Base-by-base conservation (phyloP, 495 filamentous ascomycete genomes). In the Geoglossum glabrum region DNA sequence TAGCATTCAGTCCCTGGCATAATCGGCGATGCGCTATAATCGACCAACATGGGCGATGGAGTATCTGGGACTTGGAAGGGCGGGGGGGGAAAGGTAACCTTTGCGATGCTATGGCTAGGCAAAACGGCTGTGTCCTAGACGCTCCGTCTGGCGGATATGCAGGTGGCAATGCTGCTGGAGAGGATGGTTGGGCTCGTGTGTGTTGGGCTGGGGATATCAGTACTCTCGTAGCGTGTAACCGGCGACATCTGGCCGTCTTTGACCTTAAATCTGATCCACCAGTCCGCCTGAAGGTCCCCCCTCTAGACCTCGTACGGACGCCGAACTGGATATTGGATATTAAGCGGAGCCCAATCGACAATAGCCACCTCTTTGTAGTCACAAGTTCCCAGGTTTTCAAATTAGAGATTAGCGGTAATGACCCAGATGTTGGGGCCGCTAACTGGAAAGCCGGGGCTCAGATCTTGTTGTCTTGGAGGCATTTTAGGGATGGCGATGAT, bases 1-100 rank as follows among this genome's bases (percentile, higher is more conserved):
- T 89, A 8, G 68, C 81, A 10, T 93, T 94, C 64, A 89, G 85
- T 61, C 84, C 85, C n/a, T 82, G 78, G 72, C 76, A 80, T 62
- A 70, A 76, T 59, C 73, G 74, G 13, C 83, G 85, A 65, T 69
- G 95, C 52, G 86, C 73, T 10, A 74, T 92, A 25, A 73, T 94
- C 25, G 88, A 94, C 64, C 74, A 78, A 43, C 63, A 67, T 47
- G 89, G 87, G 0, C 71, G 72, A 33, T 95, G 90, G 90, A 81
- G 71, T 26, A 43, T 58, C 8, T 58, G 56, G 56, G 30, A 58
- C 33, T 27, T 58, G 13, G 56, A 58, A 26, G 54, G 54, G 52
- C 36, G 33, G n/a, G 52, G 33, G 49, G 57, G 38, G 21, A 59
- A 55, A 28, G 21, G 43, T 43, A 55, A 19, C 11, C 0, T 55